Conservation (phyloP, 768 basidiomycete species). For the Auricularia sp. region DNA sequence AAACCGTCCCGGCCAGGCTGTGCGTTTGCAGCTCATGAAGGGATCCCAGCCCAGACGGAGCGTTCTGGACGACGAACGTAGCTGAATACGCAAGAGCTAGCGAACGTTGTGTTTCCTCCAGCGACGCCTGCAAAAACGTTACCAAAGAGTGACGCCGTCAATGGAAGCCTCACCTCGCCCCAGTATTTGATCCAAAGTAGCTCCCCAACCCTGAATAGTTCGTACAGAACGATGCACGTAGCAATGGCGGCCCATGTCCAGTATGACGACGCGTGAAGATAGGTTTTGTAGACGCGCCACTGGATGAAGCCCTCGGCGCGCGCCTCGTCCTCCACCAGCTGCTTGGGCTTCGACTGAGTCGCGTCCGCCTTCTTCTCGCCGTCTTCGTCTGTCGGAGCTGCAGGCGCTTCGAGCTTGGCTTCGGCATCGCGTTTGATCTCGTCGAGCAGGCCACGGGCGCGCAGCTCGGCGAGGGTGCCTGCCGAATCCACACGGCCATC, state of each 20-base stretch:
- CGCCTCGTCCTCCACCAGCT: conserved; percentile 13
- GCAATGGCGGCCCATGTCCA: conserved; percentile 9
- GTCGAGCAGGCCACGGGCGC: conserved; percentile 18
- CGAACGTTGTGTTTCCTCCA: neutral
- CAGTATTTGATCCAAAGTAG: conserved; percentile 24
- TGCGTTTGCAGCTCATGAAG: neutral
- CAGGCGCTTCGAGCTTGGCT: conserved; percentile 7
- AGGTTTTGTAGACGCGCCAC: conserved; percentile 17
- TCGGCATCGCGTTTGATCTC: conserved; percentile 18
- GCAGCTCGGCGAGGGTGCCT: conserved; percentile 24
- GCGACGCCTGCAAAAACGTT: neutral
- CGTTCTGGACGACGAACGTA: neutral
- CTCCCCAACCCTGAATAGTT: neutral
- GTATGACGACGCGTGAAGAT: conserved; percentile 15
- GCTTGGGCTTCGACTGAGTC: conserved; percentile 8
- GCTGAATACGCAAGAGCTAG: neutral
- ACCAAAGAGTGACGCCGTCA: neutral
- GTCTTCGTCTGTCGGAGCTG: conserved; percentile 15
- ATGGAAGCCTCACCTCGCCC: conserved; percentile 17
- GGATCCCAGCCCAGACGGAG: neutral
- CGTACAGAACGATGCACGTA: neutral
- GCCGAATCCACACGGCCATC: conserved; percentile 26
- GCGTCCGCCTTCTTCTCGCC: conserved; percentile 12
- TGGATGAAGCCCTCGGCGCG: conserved; percentile 11
- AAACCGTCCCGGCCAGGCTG: neutral